Evolutionary conservation across 306 rosid genomes (phyloP).

Genomic region (Mucuna pruriens): DNA sequence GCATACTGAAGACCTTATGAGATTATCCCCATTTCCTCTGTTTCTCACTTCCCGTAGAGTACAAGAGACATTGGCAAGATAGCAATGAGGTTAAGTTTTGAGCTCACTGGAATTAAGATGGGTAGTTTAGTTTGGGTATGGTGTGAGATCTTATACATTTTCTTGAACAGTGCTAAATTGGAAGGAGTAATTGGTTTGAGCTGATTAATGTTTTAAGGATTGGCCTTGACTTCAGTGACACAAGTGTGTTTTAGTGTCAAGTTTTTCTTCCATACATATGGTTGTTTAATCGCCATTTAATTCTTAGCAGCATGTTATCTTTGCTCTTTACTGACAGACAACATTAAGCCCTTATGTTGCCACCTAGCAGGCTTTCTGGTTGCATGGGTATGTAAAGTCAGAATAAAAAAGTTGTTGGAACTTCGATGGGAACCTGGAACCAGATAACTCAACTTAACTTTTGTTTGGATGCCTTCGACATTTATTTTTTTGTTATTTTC

Average conservation of each 20-base stretch:
- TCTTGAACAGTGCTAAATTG: background rate
- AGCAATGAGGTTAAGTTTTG: background rate
- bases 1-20: background rate
- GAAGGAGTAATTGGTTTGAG: background rate
- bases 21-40: background rate
- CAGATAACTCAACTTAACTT: background rate
- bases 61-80: background rate
- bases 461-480: background rate
- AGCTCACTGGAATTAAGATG: background rate
- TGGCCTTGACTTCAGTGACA: background rate
- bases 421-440: slow-evolving; percentile 1
- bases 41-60: background rate
- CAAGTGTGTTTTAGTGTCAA: background rate
- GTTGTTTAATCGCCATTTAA: background rate
- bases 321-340: background rate
- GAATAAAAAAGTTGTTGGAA: background rate
- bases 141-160: background rate
- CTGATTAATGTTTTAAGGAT: background rate
- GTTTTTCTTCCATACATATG: background rate
- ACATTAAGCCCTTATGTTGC: background rate
- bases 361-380: background rate
- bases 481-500: background rate
- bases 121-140: background rate
- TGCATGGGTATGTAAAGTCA: background rate
- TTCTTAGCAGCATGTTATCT: background rate